A percentile compares a stretch with the other conserved stretches of the same genome.
phyloP scores from a whole-genome alignment of 2,329 filamentous ascomycete species.

The Clathrospora elynae region DNA sequence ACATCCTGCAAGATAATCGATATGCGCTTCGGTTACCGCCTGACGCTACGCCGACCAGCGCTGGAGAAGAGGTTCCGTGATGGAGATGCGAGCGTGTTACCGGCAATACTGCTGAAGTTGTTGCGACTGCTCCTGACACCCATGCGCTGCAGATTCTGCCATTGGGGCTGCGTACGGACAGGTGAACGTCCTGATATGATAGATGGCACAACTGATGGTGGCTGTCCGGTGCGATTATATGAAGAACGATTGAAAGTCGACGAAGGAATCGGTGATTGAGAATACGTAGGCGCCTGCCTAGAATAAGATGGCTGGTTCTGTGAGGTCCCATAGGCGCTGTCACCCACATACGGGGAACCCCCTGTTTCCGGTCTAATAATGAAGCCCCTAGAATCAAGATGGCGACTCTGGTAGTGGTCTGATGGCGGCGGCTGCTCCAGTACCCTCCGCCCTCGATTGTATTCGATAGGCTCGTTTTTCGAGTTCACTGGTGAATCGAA shows the following conservation, averaged over 20 bases:
- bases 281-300: constrained; percentile 5
- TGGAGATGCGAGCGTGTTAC: constrained; percentile 6
- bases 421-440: constrained; percentile 2
- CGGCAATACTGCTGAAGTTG: constrained; percentile 1
- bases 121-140: constrained; percentile 35
- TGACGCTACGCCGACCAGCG: constrained; percentile 26
- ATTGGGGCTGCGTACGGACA: constrained; percentile 20
- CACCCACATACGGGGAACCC: constrained; percentile 7
- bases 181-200: constrained; percentile 16
- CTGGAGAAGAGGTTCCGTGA: constrained; percentile 14
- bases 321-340: constrained; percentile 14
- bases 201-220: constrained; percentile 28
- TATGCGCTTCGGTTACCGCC: constrained; percentile 17
- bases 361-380: constrained; percentile 15
- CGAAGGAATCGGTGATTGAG: constrained; percentile 11
- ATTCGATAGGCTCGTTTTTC: constrained; percentile 21
- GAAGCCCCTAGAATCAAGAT: constrained; percentile 21
- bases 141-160: constrained; percentile 22
- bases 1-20: background rate
- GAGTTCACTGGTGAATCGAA: constrained; percentile 38
- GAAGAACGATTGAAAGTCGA: constrained; percentile 9
- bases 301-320: constrained; percentile 5
- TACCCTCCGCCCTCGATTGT: constrained; percentile 1
- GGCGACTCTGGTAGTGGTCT: constrained; percentile 12
- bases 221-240: constrained; percentile 14